phyloP scores from a whole-genome alignment of 78 protist species.

The Bodo saltans region DNA sequence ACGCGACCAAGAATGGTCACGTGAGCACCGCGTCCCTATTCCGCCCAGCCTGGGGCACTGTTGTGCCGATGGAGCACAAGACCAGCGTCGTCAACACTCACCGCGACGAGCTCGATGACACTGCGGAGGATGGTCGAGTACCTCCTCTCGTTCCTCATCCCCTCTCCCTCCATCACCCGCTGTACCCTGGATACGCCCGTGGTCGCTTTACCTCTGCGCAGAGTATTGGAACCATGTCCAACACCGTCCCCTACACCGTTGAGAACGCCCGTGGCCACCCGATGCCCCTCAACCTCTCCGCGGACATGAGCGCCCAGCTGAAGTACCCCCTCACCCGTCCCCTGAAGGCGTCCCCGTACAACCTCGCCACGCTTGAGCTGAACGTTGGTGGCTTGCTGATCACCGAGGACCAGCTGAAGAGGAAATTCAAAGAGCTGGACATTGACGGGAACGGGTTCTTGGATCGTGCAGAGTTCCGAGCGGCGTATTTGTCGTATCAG shows the following conservation, averaged over 20 bases:
- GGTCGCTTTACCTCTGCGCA: not conserved
- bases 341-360: not conserved
- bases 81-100: not conserved
- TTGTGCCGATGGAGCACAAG: not conserved
- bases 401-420: not conserved
- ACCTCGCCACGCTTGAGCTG: not conserved
- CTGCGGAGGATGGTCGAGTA: not conserved
- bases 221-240: not conserved
- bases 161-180: slow-evolving; percentile 2
- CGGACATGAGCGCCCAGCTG: not conserved
- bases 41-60: slow-evolving; percentile 14
- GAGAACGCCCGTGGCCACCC: not conserved
- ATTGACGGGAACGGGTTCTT: slow-evolving; percentile 14
- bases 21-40: not conserved
- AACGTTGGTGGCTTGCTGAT: slow-evolving; percentile 2
- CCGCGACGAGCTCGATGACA: not conserved
- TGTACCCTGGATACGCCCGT: slow-evolving; percentile 17
- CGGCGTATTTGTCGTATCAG: not conserved
- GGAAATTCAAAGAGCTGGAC: slow-evolving; percentile 20
- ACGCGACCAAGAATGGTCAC: not conserved
- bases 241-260: not conserved
- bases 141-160: not conserved
- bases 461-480: not conserved
- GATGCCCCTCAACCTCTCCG: not conserved
- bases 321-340: not conserved